A percentile compares a stretch with the other conserved stretches of the same genome.
These are phyloP conservation scores for Tricladium varicosporioides DNA, from an alignment of 2,329 filamentous ascomycete genomes.

Conservation along the genomic window DNA sequence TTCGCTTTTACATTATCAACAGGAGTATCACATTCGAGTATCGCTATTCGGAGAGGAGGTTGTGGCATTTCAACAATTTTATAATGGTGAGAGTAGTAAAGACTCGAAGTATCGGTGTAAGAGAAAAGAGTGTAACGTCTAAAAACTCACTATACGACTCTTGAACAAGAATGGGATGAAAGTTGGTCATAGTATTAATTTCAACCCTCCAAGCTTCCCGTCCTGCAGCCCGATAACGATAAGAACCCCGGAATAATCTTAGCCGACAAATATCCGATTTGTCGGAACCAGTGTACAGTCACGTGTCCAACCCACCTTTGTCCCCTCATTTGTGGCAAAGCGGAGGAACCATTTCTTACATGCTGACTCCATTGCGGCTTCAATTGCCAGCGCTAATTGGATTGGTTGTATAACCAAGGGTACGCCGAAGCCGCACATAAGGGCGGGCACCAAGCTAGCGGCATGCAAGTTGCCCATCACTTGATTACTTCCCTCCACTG, in stretches of 20 bases:
- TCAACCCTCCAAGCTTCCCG: no score
- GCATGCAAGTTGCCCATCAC: not conserved
- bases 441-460: not conserved
- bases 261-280: no score
- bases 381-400: not conserved
- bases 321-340: not conserved
- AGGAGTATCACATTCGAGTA: slow-evolving; percentile 86
- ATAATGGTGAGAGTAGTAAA: no score
- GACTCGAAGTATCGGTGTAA: not conserved
- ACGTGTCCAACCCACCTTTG: not conserved
- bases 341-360: no score
- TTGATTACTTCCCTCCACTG: not conserved
- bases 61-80: slow-evolving; percentile 21
- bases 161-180: not conserved
- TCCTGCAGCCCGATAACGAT: not conserved
- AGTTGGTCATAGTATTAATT: no score
- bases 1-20: slow-evolving; percentile 59
- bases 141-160: not conserved
- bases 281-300: no score
- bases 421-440: not conserved
- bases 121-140: not conserved
- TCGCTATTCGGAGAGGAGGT: slow-evolving; percentile 54
- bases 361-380: not conserved
- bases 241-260: not conserved
- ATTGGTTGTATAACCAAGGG: not conserved